Base-by-base conservation (phyloP, 148 eudicot genomes). In the Fagopyrum esculentum region DNA sequence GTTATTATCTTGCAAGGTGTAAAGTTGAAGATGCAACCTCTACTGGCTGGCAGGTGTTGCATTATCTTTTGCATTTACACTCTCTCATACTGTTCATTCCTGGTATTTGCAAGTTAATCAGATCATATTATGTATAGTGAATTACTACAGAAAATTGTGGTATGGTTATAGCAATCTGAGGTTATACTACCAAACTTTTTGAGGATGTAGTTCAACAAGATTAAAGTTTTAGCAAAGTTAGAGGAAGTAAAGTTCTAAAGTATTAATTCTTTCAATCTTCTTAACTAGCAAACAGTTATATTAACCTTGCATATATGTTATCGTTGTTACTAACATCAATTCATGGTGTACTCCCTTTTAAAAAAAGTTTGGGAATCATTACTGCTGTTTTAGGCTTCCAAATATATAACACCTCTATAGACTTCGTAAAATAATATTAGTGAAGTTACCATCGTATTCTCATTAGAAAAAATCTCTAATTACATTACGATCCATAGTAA, bases 31-130 rank as follows among this genome's bases (percentile, higher is more conserved):
- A 90, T 73, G 16, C 75, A 59, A 71, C 84, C 45, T 79, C 77
- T 77, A 63, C 81, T 82, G 82, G 81, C 70, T 89, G 93, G 91
- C 87, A 92, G 98, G 99, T 95, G 72, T 60, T 45, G 22, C 51
- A 74, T 45, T 47, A 63, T n/a, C 45, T 15, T 50, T 60, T 46
- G 22, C 35, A 43, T 46, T 40, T 35, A 63, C 44, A 63, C 35
- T 63, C 64, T n/a, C 60, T 17, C 22, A 4, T 55, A 55, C 40
- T 35, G 40, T 35, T 35, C 40, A 35, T 35, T 35, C 40, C 40
- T 35, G 40, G 40, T 35, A 35, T 30, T 49, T 49, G 3, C 52
- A 49, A 8, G 9, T 49, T 49, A 49, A 7, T 49, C 52, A 49
- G 52, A 8, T n/a, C 52, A 49, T 49, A 1, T 49, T 49, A 6